phyloP scores from a whole-genome alignment of 495 filamentous ascomycete genomes.

The Penicillium goetzii region DNA sequence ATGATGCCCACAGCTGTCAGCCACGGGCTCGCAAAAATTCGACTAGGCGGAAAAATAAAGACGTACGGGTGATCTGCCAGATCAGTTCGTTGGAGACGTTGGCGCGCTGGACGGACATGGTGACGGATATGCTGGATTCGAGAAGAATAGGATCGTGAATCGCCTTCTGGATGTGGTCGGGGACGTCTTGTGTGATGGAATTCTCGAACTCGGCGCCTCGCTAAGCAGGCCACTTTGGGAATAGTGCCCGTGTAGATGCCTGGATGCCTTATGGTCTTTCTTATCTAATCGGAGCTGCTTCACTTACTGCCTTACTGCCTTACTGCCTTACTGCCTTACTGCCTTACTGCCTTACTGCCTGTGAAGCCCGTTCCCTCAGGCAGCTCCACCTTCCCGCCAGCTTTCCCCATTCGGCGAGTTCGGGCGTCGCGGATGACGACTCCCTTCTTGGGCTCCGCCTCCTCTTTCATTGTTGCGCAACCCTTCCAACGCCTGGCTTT shows the following conservation, averaged over 20 bases:
- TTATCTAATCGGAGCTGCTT: conserved; percentile 6
- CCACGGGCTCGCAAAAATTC: conserved; percentile 13
- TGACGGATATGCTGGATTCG: conserved; percentile 37
- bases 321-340: neutral
- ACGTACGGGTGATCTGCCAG: conserved; percentile 90
- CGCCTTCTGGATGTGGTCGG: conserved; percentile 29
- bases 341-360: conserved; percentile 1
- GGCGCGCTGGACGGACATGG: conserved; percentile 52
- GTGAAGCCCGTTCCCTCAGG: neutral
- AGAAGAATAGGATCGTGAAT: conserved; percentile 29
- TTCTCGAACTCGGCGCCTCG: conserved; percentile 39
- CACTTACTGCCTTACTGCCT: neutral
- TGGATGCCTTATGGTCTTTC: neutral
- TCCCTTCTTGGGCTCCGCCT: neutral
- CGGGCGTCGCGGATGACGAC: conserved; percentile 13
- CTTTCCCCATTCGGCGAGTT: conserved; percentile 14
- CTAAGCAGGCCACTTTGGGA: conserved; percentile 49
- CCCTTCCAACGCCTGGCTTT: neutral
- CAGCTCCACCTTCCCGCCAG: neutral
- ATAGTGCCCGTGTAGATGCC: conserved; percentile 28
- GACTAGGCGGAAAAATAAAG: neutral
- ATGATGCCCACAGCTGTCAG: conserved; percentile 32
- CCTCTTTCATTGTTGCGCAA: neutral
- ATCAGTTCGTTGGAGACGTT: conserved; percentile 84
- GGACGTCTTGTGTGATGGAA: conserved; percentile 39